Evolutionary conservation across 1,284 basidiomycete genomes (phyloP).

Genomic region (Ganoderma sinense): DNA sequence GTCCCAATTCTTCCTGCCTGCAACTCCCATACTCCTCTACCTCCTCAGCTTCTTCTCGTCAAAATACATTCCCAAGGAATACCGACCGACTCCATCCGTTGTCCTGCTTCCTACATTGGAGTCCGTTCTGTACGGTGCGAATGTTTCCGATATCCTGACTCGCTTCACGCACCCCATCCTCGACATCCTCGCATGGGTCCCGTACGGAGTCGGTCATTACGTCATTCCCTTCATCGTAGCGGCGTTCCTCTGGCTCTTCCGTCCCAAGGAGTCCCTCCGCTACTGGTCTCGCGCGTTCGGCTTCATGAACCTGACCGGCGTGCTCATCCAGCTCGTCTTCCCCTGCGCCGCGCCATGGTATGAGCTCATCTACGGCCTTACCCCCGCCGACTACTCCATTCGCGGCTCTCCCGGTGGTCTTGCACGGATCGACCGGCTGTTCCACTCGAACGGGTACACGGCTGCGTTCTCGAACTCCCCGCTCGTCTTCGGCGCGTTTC

Average conservation of each 20-base stretch:
- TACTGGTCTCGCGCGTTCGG: conserved; percentile 93
- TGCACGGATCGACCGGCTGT: conserved; percentile 90
- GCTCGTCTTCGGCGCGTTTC: conserved; percentile 97
- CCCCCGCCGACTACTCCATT: conserved; percentile 93
- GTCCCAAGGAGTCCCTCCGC: conserved; percentile 81
- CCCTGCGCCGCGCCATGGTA: conserved; percentile 99
- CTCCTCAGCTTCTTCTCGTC: conserved; percentile 88
- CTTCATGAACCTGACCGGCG: conserved; percentile 92
- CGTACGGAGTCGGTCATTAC: conserved; percentile 95
- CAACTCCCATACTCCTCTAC: conserved; percentile 88
- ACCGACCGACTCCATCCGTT: conserved; percentile 88
- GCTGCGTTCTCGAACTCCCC: conserved; percentile 89
- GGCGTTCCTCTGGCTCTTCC: conserved; percentile 81
- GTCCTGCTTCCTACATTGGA: conserved; percentile 94
- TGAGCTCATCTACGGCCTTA: conserved; percentile 96
- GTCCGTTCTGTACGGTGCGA: conserved; percentile 94
- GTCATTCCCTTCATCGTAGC: conserved; percentile 84
- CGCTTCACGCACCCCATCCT: conserved; percentile 92
- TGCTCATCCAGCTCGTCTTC: conserved; percentile 88
- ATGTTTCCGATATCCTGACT: conserved; percentile 96
- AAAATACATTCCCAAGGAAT: conserved; percentile 80
- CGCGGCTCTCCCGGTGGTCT: conserved; percentile 94
- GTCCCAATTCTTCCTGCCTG: conserved; percentile 92
- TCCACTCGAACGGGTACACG: conserved; percentile 84
- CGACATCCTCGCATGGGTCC: conserved; percentile 95